phyloP scores from a whole-genome alignment of 768 basidiomycete genomes.

The Russula earlei region DNA sequence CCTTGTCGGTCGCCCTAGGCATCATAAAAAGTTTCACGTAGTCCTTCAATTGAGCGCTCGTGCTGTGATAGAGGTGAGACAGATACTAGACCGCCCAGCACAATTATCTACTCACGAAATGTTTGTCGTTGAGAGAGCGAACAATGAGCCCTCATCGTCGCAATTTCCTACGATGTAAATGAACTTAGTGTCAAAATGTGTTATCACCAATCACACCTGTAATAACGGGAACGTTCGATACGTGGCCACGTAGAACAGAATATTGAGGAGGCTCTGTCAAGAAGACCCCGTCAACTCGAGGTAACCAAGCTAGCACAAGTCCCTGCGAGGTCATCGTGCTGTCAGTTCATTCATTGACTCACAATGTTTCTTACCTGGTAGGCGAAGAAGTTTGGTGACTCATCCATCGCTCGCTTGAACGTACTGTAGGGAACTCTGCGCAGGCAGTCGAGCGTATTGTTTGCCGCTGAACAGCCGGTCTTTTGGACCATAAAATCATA shows the following conservation, averaged over 20 bases:
- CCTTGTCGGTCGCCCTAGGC: constrained; percentile 16
- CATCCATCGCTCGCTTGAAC: constrained; percentile 28
- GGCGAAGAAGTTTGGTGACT: constrained; percentile 26
- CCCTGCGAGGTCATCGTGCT: constrained; percentile 14
- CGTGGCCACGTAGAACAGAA: constrained; percentile 18
- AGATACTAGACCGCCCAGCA: neutral
- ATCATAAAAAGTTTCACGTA: constrained; percentile 21
- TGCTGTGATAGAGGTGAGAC: neutral
- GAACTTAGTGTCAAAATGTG: neutral
- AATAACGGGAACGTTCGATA: constrained; percentile 21
- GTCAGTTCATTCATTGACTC: neutral
- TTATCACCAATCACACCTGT: constrained; percentile 15
- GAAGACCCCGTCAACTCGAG: constrained; percentile 24
- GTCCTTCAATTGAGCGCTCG: neutral
- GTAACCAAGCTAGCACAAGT: constrained; percentile 22
- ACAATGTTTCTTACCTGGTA: constrained; percentile 24
- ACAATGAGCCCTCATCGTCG: constrained; percentile 51
- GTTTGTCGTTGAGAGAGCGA: constrained; percentile 24
- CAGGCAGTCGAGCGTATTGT: constrained; percentile 37
- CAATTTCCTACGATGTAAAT: constrained; percentile 32
- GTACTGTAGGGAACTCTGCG: constrained; percentile 28
- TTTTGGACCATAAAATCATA: constrained; percentile 35
- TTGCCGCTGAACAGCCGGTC: constrained; percentile 30
- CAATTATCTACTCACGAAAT: constrained; percentile 24
- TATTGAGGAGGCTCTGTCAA: constrained; percentile 20